Percentiles rank a stretch among this genome's conserved stretches.
Conservation (phyloP, 495 filamentous ascomycete genomes). For the Aspergillus steynii region DNA sequence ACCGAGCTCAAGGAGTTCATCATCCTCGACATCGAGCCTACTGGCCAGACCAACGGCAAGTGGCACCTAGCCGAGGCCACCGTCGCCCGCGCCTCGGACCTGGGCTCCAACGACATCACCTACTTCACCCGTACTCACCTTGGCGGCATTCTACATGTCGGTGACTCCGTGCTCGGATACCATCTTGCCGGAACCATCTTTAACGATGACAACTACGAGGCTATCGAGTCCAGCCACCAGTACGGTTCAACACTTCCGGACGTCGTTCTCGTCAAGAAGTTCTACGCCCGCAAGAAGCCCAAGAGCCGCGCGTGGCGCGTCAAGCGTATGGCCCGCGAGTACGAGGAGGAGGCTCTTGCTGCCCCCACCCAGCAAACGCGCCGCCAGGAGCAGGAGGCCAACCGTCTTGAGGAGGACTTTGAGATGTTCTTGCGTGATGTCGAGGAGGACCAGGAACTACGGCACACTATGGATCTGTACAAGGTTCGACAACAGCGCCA, state of each 20-base stretch:
- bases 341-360: slow-evolving; percentile 62
- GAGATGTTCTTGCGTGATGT: slow-evolving; percentile 97
- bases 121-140: slow-evolving; percentile 91
- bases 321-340: slow-evolving; percentile 87
- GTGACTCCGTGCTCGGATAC: slow-evolving; percentile 92
- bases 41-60: slow-evolving; percentile 72
- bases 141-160: slow-evolving; percentile 80
- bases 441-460: slow-evolving; percentile 89
- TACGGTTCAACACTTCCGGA: slow-evolving; percentile 82
- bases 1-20: slow-evolving; percentile 89
- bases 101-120: slow-evolving; percentile 81
- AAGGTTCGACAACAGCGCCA: slow-evolving; percentile 57
- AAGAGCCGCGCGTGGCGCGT: slow-evolving; percentile 64
- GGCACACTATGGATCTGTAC: slow-evolving; percentile 80
- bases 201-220: slow-evolving; percentile 84
- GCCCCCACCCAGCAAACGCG: slow-evolving; percentile 31
- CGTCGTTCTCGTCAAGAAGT: slow-evolving; percentile 94
- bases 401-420: slow-evolving; percentile 84
- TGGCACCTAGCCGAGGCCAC: slow-evolving; percentile 83
- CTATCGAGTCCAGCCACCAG: slow-evolving; percentile 66
- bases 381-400: slow-evolving; percentile 61
- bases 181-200: slow-evolving; percentile 84
- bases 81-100: slow-evolving; percentile 81
- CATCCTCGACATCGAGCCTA: slow-evolving; percentile 88
- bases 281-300: slow-evolving; percentile 63